Conservation (phyloP, 805 yeast genomes). For the Zygoascus flipseniorum region DNA sequence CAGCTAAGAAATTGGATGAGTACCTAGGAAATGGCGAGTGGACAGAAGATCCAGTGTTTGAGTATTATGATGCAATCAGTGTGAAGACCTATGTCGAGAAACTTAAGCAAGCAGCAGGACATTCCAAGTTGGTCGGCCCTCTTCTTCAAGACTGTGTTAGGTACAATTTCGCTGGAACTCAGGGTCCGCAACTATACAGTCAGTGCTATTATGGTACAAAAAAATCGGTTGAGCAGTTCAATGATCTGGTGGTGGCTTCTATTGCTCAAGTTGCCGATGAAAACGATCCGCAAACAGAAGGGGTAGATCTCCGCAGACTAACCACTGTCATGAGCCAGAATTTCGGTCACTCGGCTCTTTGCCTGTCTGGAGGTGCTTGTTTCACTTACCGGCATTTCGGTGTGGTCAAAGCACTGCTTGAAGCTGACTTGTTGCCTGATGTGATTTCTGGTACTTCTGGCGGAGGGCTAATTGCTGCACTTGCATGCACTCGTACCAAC, state of each 20-base stretch:
- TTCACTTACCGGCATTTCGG: slow-evolving; percentile 76
- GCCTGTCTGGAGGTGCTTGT: slow-evolving; percentile 73
- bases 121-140: slow-evolving; percentile 39
- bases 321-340: slow-evolving; percentile 39
- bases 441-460: slow-evolving; percentile 75
- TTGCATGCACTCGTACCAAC: slow-evolving; percentile 60
- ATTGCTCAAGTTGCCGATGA: slow-evolving; percentile 32
- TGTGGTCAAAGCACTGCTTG: slow-evolving; percentile 59
- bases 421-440: slow-evolving; percentile 55
- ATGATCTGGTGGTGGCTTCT: slow-evolving; percentile 37
- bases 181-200: slow-evolving; percentile 60
- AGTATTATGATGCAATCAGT: slow-evolving; percentile 61
- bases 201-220: slow-evolving; percentile 75
- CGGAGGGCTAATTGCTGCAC: slow-evolving; percentile 70
- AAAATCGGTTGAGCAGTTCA: slow-evolving; percentile 45
- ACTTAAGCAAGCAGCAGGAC: slow-evolving; percentile 26
- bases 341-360: slow-evolving; percentile 63
- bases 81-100: slow-evolving; percentile 31
- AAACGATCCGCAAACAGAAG: slow-evolving; percentile 4
- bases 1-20: slow-evolving; percentile 51
- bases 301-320: slow-evolving; percentile 21
- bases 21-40: slow-evolving; percentile 54
- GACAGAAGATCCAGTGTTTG: slow-evolving; percentile 52
- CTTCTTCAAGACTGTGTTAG: slow-evolving; percentile 60
- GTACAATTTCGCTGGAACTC: slow-evolving; percentile 71